phyloP scores from a whole-genome alignment of 148 eudicot species.

The Bassia scoparia region DNA sequence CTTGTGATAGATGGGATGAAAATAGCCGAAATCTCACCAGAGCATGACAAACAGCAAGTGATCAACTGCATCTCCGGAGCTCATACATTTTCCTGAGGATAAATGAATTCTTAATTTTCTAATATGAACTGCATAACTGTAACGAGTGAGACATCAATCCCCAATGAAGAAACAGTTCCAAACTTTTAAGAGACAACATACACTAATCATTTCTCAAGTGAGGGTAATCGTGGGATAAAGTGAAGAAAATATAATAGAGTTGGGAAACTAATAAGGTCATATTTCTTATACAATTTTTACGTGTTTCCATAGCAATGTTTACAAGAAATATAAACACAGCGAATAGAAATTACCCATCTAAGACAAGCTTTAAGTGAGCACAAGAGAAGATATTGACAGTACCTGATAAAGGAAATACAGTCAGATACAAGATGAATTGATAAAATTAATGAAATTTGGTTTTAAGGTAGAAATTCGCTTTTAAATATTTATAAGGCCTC shows the following conservation, averaged over 20 bases:
- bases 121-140: not conserved
- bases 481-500: too few relatives aligned
- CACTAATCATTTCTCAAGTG: too few relatives aligned
- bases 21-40: slow-evolving; percentile 90
- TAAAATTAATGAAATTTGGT: too few relatives aligned
- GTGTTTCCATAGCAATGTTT: too few relatives aligned
- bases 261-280: too few relatives aligned
- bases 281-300: too few relatives aligned
- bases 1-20: slow-evolving; percentile 93
- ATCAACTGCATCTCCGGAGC: slow-evolving; percentile 92
- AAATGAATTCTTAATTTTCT: too few relatives aligned
- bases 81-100: slow-evolving; percentile 76
- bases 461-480: too few relatives aligned
- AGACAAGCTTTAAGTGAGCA: slow-evolving; percentile 92
- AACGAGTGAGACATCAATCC: too few relatives aligned
- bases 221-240: not conserved
- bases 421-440: not conserved
- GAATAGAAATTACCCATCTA: slow-evolving; percentile 72
- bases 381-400: slow-evolving; percentile 91
- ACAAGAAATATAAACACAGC: too few relatives aligned
- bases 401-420: slow-evolving; percentile 47
- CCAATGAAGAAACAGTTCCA: not conserved
- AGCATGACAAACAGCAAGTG: slow-evolving; percentile 92
- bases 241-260: too few relatives aligned
- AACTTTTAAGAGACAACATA: not conserved